Conservation (phyloP, 2,329 filamentous ascomycete species). For the Phialemonium atrogriseum region DNA sequence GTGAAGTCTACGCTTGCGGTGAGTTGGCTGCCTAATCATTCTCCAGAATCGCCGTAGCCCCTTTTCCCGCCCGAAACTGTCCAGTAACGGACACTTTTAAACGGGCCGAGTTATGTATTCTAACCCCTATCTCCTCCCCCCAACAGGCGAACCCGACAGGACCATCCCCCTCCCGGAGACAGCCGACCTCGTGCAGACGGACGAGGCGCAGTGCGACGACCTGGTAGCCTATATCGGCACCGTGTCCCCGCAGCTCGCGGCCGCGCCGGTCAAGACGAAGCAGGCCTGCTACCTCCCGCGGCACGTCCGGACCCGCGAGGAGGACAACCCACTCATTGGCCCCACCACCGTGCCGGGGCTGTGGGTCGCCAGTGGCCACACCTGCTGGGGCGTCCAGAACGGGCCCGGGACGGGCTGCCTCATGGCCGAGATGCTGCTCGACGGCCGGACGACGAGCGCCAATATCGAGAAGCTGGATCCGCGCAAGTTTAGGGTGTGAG, state of each 20-base stretch:
- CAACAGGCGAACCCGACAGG: constrained; percentile 65
- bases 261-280: constrained; percentile 60
- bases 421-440: constrained; percentile 71
- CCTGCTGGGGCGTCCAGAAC: constrained; percentile 98
- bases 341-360: constrained; percentile 64
- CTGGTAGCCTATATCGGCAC: constrained; percentile 69
- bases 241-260: constrained; percentile 56
- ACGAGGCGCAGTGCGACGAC: constrained; percentile 72
- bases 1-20: no score
- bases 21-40: constrained; percentile 12
- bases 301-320: constrained; percentile 52
- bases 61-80: no score
- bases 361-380: constrained; percentile 81
- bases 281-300: constrained; percentile 94
- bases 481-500: constrained; percentile 46
- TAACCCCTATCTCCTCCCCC: no score
- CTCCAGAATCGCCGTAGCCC: neutral
- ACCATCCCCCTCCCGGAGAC: constrained; percentile 66
- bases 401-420: constrained; percentile 78
- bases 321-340: constrained; percentile 75
- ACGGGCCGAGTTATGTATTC: no score
- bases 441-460: constrained; percentile 61
- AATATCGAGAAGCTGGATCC: constrained; percentile 61
- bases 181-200: constrained; percentile 66
- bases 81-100: no score